phyloP scores from a whole-genome alignment of 2,329 filamentous ascomycete species.

The Rosellinia necatrix region DNA sequence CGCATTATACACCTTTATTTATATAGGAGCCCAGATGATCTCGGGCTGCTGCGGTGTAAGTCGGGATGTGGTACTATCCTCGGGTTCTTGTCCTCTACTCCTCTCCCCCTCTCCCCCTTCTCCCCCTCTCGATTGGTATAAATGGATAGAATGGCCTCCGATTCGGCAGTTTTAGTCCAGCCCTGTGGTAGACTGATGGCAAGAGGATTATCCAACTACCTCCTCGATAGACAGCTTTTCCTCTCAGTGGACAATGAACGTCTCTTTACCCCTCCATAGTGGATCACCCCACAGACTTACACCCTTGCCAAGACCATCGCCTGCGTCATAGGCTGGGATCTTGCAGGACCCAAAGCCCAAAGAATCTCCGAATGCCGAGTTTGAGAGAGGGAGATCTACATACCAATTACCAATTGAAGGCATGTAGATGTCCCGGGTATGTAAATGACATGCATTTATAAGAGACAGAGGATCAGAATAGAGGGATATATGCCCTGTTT shows the following conservation, averaged over 20 bases:
- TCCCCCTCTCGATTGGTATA: no score
- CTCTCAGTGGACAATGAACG: no score
- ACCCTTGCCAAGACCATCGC: constrained; percentile 9
- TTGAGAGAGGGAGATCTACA: no score
- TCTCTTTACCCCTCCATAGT: constrained; percentile 19
- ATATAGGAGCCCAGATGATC: background rate
- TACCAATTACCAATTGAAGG: no score
- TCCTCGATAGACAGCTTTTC: background rate
- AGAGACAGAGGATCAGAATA: no score
- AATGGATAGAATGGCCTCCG: background rate
- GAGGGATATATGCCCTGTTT: no score
- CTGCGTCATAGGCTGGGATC: constrained; percentile 10
- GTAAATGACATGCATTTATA: no score
- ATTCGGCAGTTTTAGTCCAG: constrained; percentile 20
- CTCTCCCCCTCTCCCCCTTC: background rate
- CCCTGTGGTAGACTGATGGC: background rate
- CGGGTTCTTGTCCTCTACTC: background rate
- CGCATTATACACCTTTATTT: background rate
- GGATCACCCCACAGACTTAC: constrained; percentile 23
- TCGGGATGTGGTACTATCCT: background rate
- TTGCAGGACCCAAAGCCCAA: constrained; percentile 9
- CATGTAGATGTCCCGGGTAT: no score
- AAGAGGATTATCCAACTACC: no score
- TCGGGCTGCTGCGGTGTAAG: background rate
- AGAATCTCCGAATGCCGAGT: constrained; percentile 36